Evolutionary conservation across 345 rosid species (phyloP).

Genomic region (Acer campestre): DNA sequence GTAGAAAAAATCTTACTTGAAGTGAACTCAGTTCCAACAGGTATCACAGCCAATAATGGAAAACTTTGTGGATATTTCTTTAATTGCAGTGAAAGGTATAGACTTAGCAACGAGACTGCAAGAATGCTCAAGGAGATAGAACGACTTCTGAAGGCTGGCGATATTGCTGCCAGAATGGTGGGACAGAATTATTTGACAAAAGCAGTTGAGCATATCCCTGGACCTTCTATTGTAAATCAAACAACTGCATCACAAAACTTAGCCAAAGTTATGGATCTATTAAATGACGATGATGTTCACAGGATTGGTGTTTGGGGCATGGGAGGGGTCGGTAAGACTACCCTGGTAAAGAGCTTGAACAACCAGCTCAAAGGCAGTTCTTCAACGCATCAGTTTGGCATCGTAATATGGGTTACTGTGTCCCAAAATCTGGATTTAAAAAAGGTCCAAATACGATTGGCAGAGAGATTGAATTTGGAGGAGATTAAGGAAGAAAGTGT

Average conservation of each 20-base stretch:
- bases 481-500: background rate
- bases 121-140: too few species aligned
- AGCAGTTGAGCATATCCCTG: background rate
- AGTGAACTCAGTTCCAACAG: too few species aligned
- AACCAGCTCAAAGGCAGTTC: slow-evolving; percentile 12
- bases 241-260: background rate
- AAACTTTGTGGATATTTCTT: too few species aligned
- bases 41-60: too few species aligned
- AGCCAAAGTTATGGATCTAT: background rate
- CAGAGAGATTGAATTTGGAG: slow-evolving; percentile 29
- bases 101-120: too few species aligned
- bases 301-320: slow-evolving; percentile 35
- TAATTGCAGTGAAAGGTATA: too few species aligned
- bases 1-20: too few species aligned
- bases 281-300: background rate
- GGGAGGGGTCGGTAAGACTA: slow-evolving; percentile 38
- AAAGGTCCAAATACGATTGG: slow-evolving; percentile 23
- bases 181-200: background rate
- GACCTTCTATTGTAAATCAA: background rate
- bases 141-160: background rate
- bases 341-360: slow-evolving; percentile 32
- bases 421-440: slow-evolving; percentile 20
- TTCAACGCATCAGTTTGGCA: background rate
- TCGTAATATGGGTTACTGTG: slow-evolving; percentile 35
- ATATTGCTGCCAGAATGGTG: background rate